Base-by-base conservation (phyloP, 2,329 filamentous ascomycete species). In the Fusarium foetens region DNA sequence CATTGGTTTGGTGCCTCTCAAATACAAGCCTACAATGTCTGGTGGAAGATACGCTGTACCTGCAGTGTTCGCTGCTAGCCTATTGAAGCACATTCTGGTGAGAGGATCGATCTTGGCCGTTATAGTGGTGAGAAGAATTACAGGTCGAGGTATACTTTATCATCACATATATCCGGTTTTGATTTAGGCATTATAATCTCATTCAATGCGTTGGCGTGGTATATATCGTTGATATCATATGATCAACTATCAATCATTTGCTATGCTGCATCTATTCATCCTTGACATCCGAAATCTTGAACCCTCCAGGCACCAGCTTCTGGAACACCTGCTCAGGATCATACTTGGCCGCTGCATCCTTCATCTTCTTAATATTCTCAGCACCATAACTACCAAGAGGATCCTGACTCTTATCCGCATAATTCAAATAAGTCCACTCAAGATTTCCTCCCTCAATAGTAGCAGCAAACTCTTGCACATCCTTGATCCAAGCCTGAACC, bases 311-410 rank as follows among this genome's bases (percentile, higher is more conserved):
- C 3, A 65, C 61, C 16, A 67, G 16, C 17, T 62, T 75, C 33
- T 80, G 77, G 7, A 82, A 74, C 16, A 79, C 59, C 25, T 78
- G 68, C 19, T 71, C 66, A 3, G 79, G 71, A 48, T 80, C 79
- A 12, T 75, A 70, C 8, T 77, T 77, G 2, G 55, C 59, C 0
- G 71, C 70, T 1, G 68, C 67, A 13, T 75, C 58, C 25, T 63
- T 68, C 60, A 78, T 75, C 33, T 67, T 67, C 36, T 35, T 62
- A 0, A 77, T 39, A 9, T 77, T 78, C 17, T 71, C 71, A 9
- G n/a, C 36, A 12, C 75, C 75, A 21, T 76, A 78, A 25, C 58
- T 75, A 12, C 58, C 36, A 17, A 78, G 53, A 5, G 68, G 65
- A 45, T 77, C 62, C 39, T 78, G 73, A 0, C 60, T 72, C 21